These are phyloP conservation scores for Termitomyces sp. DNA, from an alignment of 768 basidiomycete species.

Conservation along the genomic window DNA sequence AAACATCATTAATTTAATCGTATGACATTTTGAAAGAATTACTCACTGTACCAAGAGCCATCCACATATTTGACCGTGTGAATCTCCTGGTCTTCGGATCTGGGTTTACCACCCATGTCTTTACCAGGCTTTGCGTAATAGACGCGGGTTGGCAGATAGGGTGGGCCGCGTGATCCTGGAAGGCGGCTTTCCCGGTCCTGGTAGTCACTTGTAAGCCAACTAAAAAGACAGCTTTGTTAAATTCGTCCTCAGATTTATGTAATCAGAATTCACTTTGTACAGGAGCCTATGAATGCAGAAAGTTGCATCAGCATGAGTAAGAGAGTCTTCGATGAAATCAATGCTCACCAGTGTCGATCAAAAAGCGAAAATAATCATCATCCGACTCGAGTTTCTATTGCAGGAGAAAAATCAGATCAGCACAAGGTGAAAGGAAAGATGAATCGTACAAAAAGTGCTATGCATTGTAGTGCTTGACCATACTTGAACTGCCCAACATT, in stretches of 20 bases:
- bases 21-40: not conserved
- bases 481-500: not conserved
- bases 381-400: not conserved
- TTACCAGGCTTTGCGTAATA: not conserved
- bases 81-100: not conserved
- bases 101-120: not conserved
- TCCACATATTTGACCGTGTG: not conserved
- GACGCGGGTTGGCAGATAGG: not conserved
- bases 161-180: not conserved
- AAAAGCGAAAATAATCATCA: not conserved
- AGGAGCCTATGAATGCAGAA: not conserved
- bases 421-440: not conserved
- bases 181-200: not conserved
- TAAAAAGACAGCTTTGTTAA: not conserved
- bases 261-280: not conserved
- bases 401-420: not conserved
- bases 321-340: too few species aligned
- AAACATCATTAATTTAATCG: not conserved
- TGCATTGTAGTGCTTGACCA: not conserved
- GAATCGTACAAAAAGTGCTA: not conserved
- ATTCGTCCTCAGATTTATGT: too few species aligned
- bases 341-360: too few species aligned
- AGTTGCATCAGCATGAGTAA: not conserved
- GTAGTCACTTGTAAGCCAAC: not conserved
- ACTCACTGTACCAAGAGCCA: not conserved